Conservation (phyloP, 2,329 filamentous ascomycete species). For the Epichloe sylvatica region DNA sequence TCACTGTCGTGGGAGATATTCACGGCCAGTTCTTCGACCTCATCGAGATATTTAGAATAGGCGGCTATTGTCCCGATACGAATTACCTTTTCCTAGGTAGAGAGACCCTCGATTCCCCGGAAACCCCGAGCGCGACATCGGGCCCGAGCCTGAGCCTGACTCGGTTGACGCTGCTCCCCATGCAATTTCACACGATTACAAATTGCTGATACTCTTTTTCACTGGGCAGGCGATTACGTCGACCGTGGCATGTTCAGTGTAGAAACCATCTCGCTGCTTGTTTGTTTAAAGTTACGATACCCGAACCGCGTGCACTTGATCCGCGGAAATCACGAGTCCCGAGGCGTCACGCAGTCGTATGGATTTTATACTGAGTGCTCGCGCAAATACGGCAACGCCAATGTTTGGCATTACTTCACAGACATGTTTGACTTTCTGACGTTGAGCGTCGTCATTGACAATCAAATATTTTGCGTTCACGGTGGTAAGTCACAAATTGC, state of each 20-base stretch:
- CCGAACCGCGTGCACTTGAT: conserved; percentile 91
- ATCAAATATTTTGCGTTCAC: conserved; percentile 98
- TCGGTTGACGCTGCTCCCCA: not conserved
- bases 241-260: conserved; percentile 97
- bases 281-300: conserved; percentile 94
- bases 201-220: not conserved
- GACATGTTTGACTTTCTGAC: conserved; percentile 99
- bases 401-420: conserved; percentile 98
- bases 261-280: conserved; percentile 93
- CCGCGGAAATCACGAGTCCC: conserved; percentile 93
- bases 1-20: conserved; percentile 96
- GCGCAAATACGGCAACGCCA: conserved; percentile 95
- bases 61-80: conserved; percentile 91
- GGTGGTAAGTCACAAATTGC: conserved; percentile 42
- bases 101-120: conserved; percentile 5
- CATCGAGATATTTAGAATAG: conserved; percentile 98
- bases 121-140: not conserved
- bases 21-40: conserved; percentile 98
- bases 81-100: conserved; percentile 94
- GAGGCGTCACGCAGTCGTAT: conserved; percentile 95
- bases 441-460: conserved; percentile 91
- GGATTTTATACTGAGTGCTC: conserved; percentile 98
- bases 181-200: not conserved
- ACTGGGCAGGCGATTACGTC: conserved; percentile 70
- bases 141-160: not conserved